phyloP scores from a whole-genome alignment of 1,139 yeast genomes.

The Groenewaldozyma sp. region DNA sequence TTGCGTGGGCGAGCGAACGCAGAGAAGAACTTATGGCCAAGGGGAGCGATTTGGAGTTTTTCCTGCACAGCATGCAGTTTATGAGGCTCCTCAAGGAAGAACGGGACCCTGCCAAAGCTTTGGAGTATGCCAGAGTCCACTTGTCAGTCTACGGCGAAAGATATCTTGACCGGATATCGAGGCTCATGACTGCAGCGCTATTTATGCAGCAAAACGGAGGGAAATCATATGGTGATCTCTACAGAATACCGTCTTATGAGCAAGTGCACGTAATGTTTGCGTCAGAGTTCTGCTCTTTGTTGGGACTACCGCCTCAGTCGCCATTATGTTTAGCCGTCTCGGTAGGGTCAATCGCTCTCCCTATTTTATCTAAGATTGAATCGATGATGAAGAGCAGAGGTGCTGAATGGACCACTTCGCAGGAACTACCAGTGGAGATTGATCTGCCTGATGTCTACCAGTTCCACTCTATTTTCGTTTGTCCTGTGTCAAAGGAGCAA shows the following conservation, averaged over 20 bases:
- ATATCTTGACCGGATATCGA: conserved; percentile 42
- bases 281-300: conserved; percentile 55
- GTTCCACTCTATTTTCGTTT: conserved; percentile 80
- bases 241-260: conserved; percentile 31
- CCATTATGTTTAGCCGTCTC: conserved; percentile 58
- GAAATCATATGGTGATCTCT: conserved; percentile 23
- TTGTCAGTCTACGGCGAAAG: conserved; percentile 39
- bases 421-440: conserved; percentile 54
- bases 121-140: conserved; percentile 46
- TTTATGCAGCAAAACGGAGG: conserved; percentile 29
- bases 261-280: conserved; percentile 47
- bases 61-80: conserved; percentile 55
- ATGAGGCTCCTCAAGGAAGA: conserved; percentile 24
- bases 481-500: conserved; percentile 88
- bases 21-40: conserved; percentile 22
- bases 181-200: conserved; percentile 43
- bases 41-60: conserved; percentile 46
- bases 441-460: conserved; percentile 42
- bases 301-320: conserved; percentile 60
- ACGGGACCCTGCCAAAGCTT: conserved; percentile 32
- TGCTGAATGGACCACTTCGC: conserved; percentile 47
- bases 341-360: conserved; percentile 66
- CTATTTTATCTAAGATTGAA: conserved; percentile 59
- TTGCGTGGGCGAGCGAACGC: conserved; percentile 34
- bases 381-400: conserved; percentile 39